Base-by-base conservation (phyloP, 1,284 basidiomycete genomes). In the Cryptococcus maquisensis region DNA sequence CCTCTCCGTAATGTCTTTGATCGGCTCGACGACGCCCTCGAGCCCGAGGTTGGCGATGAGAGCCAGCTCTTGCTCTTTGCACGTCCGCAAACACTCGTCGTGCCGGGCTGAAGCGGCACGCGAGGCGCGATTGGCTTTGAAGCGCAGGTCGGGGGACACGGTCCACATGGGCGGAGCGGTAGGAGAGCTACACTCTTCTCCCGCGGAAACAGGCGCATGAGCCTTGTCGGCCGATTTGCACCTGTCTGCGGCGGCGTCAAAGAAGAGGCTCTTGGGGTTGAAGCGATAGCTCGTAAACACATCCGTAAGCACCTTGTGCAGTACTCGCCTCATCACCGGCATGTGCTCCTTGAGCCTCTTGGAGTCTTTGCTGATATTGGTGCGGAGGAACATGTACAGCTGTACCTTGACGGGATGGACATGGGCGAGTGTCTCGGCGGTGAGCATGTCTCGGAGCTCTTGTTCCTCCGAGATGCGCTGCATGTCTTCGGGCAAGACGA, bases 1-100 rank as follows among this genome's bases (percentile, higher is more conserved):
- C 24, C 62, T 54, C 42, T 56, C 52, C 5, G 57, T 55, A 12
- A 67, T 39, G 3, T 57, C 62, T 26, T 51, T 54, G 18, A 69
- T 51, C 1, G 64, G 62, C 15, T 46, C 54, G n/a, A 36, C 44
- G 15, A 67, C 41, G 20, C 51, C 42, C 23, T 58, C 59, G n/a
- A 69, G 51, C 5, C 55, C 58, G 15, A 41, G 26, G 13, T 20
- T 48, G 21, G 38, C 42, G 38, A 63, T 59, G 13, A 63, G 36
- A 0, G 20, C 43, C 13, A 51, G 42, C 41, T 62, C 57, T 39
- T 51, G 41, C 8, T 52, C 46, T 32, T 55, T 35, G 15, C 36
- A 49, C 35, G 49, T 39, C 3, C 20, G 18, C n/a, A 52, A 21
- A 38, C 42, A 52, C 13, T 32, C 21, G 35, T 57, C 49, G 47